These are phyloP conservation scores for Beauveria australis DNA, from an alignment of 2,329 filamentous ascomycete genomes.

Conservation along the genomic window DNA sequence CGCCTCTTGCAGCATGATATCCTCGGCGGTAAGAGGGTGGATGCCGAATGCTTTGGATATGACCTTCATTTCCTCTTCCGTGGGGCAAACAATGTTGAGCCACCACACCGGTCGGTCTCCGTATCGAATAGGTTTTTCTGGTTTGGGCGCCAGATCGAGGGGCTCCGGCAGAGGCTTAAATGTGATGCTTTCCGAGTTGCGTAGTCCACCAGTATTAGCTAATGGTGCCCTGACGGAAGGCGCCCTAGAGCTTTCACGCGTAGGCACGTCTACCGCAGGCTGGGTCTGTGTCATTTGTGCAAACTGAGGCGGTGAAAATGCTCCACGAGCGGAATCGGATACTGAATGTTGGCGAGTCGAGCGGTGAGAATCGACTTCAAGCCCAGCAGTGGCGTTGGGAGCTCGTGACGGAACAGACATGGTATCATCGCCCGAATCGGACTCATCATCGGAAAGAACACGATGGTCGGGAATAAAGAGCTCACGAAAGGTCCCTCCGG, in stretches of 20 bases:
- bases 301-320: conserved; percentile 20
- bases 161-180: conserved; percentile 28
- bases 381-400: conserved; percentile 17
- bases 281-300: not conserved
- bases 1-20: conserved; percentile 95
- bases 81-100: conserved; percentile 87
- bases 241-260: conserved; percentile 23
- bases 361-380: conserved; percentile 32
- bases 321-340: conserved; percentile 21
- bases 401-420: conserved; percentile 18
- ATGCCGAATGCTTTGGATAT: conserved; percentile 90
- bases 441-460: conserved; percentile 64
- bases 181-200: conserved; percentile 4
- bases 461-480: conserved; percentile 86
- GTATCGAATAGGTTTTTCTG: conserved; percentile 44
- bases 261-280: conserved; percentile 19
- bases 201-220: conserved; percentile 13
- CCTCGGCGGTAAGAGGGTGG: conserved; percentile 88
- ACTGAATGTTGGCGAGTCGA: conserved; percentile 40
- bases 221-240: conserved; percentile 42
- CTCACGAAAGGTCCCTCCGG: conserved; percentile 74
- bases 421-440: conserved; percentile 47
- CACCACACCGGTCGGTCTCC: conserved; percentile 92
- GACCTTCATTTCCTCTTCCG: conserved; percentile 91
- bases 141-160: conserved; percentile 14